Evolutionary conservation across 805 yeast genomes (phyloP).

Genomic region (Suhomyces sp.): DNA sequence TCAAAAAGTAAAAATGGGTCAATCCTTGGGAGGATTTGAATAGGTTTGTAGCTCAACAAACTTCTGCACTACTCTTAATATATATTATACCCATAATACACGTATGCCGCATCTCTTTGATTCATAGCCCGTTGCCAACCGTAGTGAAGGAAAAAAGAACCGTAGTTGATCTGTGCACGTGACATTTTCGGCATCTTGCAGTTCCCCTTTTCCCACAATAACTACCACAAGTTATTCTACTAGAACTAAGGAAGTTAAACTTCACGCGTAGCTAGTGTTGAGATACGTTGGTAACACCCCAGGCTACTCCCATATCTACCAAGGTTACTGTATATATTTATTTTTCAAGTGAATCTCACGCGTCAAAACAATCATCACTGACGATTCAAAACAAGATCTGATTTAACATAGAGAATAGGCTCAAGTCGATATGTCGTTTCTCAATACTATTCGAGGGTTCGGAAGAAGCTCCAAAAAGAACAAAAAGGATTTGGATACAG

Average conservation of each 20-base stretch:
- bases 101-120: neutral
- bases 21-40: constrained; percentile 57
- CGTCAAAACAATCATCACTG: neutral
- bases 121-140: neutral
- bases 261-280: neutral
- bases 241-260: neutral
- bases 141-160: neutral
- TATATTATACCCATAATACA: neutral
- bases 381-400: neutral
- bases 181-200: neutral
- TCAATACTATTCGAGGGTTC: constrained; percentile 46
- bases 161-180: neutral
- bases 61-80: neutral
- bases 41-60: constrained; percentile 6
- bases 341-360: neutral
- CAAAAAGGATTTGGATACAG: constrained; percentile 35
- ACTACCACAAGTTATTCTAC: neutral
- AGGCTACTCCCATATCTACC: neutral
- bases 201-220: neutral
- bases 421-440: constrained; percentile 37
- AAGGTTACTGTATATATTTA: neutral
- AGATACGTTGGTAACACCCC: neutral
- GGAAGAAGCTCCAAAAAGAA: constrained; percentile 46
- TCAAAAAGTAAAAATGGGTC: constrained; percentile 83
- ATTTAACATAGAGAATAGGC: too few relatives aligned